Percentiles rank a stretch among this genome's conserved stretches.
Evolutionary conservation across 176 grass and related monocot genomes (phyloP).

Genomic region (Eleusine coracana): DNA sequence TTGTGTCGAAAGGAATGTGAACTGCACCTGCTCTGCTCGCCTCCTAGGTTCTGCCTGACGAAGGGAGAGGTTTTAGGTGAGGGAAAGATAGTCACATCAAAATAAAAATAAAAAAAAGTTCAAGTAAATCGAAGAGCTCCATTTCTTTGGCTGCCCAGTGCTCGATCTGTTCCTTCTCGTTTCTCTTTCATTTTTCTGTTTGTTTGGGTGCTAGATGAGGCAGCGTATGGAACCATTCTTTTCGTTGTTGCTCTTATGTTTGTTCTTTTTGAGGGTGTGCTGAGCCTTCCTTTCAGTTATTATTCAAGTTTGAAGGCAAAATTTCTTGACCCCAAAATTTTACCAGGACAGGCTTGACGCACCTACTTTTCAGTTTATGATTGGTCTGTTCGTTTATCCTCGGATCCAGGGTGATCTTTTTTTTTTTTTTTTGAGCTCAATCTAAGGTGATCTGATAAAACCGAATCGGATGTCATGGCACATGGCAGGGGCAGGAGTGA

Average conservation of each 20-base stretch:
- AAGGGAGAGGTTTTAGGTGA: background rate
- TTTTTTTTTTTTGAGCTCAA: too few relatives aligned
- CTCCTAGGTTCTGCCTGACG: too few relatives aligned
- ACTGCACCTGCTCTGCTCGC: background rate
- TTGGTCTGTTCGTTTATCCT: slow-evolving; percentile 20
- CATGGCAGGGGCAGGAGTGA: background rate
- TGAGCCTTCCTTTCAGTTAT: background rate
- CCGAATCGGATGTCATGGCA: slow-evolving; percentile 14
- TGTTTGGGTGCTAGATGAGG: background rate
- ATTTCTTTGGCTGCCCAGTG: background rate
- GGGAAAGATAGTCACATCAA: background rate
- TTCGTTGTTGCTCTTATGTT: background rate
- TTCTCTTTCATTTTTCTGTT: background rate
- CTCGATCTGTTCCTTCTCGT: background rate
- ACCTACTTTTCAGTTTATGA: background rate
- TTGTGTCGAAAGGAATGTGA: background rate
- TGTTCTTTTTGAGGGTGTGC: background rate
- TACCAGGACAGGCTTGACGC: background rate
- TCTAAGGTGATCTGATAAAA: background rate
- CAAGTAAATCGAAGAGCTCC: background rate
- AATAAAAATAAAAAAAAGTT: too few relatives aligned
- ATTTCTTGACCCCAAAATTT: background rate
- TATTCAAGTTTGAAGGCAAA: background rate
- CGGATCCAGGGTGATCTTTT: background rate
- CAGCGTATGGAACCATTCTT: background rate